These are phyloP conservation scores for Colletotrichum liaoningense DNA, from an alignment of 2,329 filamentous ascomycete species.

Conservation along the genomic window DNA sequence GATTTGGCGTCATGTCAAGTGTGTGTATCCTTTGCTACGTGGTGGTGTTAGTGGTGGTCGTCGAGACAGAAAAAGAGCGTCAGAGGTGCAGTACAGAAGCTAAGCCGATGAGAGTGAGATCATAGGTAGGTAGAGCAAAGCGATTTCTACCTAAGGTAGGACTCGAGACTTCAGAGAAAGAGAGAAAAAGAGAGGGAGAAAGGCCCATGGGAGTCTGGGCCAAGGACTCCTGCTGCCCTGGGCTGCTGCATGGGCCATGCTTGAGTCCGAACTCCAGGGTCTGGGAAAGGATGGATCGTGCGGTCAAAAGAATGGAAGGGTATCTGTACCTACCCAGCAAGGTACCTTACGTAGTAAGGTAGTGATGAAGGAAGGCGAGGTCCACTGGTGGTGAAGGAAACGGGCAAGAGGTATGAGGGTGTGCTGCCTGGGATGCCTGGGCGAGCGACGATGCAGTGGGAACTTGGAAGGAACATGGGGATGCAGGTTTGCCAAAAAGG, in stretches of 20 bases:
- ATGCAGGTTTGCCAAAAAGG: slow-evolving; percentile 22
- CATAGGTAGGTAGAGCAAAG: neutral
- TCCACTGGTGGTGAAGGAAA: neutral
- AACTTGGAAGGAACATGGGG: neutral
- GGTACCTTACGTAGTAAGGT: too few relatives aligned
- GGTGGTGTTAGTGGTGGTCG: neutral
- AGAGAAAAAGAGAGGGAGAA: neutral
- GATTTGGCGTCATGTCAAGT: slow-evolving; percentile 7
- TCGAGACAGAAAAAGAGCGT: neutral
- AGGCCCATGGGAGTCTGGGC: neutral
- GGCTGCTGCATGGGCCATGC: slow-evolving; percentile 7
- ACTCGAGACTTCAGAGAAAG: too few relatives aligned
- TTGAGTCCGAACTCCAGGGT: slow-evolving; percentile 23
- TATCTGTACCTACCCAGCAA: too few relatives aligned
- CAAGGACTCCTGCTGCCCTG: neutral
- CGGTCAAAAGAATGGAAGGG: too few relatives aligned
- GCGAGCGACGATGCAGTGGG: neutral
- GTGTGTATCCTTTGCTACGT: neutral
- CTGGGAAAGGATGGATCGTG: slow-evolving; percentile 8
- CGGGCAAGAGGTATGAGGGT: neutral
- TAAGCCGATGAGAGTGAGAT: neutral
- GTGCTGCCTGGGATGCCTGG: slow-evolving; percentile 30
- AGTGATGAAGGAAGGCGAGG: too few relatives aligned
- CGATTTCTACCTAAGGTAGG: neutral
- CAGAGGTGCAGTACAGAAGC: too few relatives aligned